Base-by-base conservation (phyloP, 2,329 filamentous ascomycete genomes). In the Colletotrichum gigasporum region DNA sequence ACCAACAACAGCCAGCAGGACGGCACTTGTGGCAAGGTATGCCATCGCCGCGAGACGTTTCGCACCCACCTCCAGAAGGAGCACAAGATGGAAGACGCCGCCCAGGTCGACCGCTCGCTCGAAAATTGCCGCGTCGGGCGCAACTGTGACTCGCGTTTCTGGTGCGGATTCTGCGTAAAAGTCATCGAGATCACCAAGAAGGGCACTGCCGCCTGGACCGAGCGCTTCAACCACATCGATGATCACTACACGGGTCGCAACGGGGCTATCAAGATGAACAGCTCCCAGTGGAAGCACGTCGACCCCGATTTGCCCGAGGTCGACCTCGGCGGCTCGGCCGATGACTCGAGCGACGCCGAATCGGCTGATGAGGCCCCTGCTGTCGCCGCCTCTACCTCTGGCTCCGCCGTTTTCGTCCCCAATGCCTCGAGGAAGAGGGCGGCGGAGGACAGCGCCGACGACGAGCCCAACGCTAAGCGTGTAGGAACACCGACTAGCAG, bases 131-230 rank as follows among this genome's bases (percentile, higher is more conserved):
- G 85, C 6, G 85, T 92, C 26, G 90, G 90, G 0, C 81, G 85
- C 12, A 89, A 91, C 63, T 86, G 84, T 28, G 87, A 90, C 68
- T 78, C 79, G 2, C 81, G 84, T 5, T 97, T 93, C 76, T 97
- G 94, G 94, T 97, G 94, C 71, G 94, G 94, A 0, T 97, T 97
- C 74, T 97, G 93, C 74, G 71, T 78, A 14, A 71, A 77, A 16
- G 81, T 88, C 18, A 78, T 93, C 12, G 74, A 79, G n/a, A 80
- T 89, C 28, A 72, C 78, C 30, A 78, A 80, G 20, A 77, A 78
- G 32, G 82, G 84, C 4, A 73, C 82, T 2, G 85, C 85, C 22
- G 87, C 87, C 0, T 87, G 86, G 85, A 85, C 85, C 7, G 78
- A 79, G 68, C 77, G 85, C 10, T 85, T 81, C 69, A 79, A 94